phyloP scores from a whole-genome alignment of 2,329 filamentous ascomycete species.

The Dactylellina haptotyla region DNA sequence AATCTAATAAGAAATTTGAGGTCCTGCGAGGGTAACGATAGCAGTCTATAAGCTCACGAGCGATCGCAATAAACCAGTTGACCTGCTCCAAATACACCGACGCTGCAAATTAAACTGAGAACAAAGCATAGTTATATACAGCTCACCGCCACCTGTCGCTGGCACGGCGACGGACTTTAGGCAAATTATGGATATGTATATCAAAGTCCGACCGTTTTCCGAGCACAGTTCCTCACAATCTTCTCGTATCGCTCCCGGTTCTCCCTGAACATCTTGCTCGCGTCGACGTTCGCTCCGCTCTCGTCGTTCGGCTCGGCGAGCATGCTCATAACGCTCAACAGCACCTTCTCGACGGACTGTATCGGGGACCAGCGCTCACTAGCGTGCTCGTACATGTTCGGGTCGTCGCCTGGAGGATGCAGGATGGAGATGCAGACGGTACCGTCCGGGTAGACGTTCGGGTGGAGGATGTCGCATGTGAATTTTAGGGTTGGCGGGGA shows the following conservation, averaged over 20 bases:
- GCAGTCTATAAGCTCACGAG: no score
- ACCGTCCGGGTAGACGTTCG: constrained; percentile 92
- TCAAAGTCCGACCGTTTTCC: constrained; percentile 78
- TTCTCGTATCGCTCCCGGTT: constrained; percentile 83
- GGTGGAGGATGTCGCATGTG: constrained; percentile 92
- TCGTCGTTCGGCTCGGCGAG: constrained; percentile 96
- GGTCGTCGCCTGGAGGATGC: constrained; percentile 93
- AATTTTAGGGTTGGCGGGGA: constrained; percentile 97
- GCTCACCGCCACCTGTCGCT: neutral
- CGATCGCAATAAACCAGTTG: no score
- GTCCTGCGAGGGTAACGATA: no score
- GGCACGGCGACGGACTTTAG: neutral
- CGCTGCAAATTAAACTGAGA: neutral
- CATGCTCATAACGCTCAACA: constrained; percentile 98
- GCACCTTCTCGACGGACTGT: constrained; percentile 96
- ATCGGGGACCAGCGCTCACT: constrained; percentile 96
- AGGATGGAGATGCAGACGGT: constrained; percentile 98
- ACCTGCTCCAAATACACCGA: neutral
- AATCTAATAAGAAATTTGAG: no score
- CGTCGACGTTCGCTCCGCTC: constrained; percentile 94
- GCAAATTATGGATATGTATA: neutral
- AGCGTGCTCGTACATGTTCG: constrained; percentile 97
- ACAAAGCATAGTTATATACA: neutral
- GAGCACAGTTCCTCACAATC: constrained; percentile 83
- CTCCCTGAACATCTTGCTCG: constrained; percentile 95